Evolutionary conservation across 495 filamentous ascomycete genomes (phyloP).

Genomic region (Xylaria telfairii): DNA sequence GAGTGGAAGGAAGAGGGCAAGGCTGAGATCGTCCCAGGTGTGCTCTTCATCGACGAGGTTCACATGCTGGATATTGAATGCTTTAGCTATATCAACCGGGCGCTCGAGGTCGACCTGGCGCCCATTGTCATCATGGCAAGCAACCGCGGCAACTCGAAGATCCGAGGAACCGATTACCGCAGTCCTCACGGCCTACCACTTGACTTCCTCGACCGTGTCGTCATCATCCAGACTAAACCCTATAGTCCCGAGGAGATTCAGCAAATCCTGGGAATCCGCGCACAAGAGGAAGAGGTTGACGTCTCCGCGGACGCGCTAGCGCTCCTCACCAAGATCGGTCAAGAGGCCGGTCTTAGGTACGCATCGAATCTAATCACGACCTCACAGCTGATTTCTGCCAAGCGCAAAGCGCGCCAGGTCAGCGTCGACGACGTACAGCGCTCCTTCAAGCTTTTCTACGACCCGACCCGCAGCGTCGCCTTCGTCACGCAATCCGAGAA

Average conservation of each 20-base stretch:
- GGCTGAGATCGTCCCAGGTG: constrained; percentile 95
- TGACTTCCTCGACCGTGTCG: constrained; percentile 94
- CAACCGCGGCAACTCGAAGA: constrained; percentile 90
- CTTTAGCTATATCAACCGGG: constrained; percentile 97
- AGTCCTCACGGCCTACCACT: constrained; percentile 92
- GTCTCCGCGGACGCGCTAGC: constrained; percentile 86
- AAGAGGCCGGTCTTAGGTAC: constrained; percentile 90
- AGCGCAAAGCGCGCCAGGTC: constrained; percentile 78
- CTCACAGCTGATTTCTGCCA: constrained; percentile 83
- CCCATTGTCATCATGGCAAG: constrained; percentile 99
- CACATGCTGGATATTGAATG: constrained; percentile 99
- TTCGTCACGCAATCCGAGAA: constrained; percentile 91
- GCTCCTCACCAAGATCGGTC: constrained; percentile 91
- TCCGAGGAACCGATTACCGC: constrained; percentile 89
- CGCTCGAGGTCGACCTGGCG: constrained; percentile 88
- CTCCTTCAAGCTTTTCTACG: constrained; percentile 92
- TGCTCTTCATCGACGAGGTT: constrained; percentile 98
- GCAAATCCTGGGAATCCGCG: constrained; percentile 88
- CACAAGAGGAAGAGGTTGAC: constrained; percentile 95
- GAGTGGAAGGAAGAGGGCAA: constrained; percentile 99
- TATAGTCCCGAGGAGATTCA: constrained; percentile 86
- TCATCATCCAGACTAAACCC: constrained; percentile 94
- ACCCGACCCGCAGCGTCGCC: constrained; percentile 82
- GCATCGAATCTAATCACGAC: constrained; percentile 96
- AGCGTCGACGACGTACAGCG: constrained; percentile 87